Base-by-base conservation (phyloP, 352 stramenopile genomes). In the Peronospora belbahrii region DNA sequence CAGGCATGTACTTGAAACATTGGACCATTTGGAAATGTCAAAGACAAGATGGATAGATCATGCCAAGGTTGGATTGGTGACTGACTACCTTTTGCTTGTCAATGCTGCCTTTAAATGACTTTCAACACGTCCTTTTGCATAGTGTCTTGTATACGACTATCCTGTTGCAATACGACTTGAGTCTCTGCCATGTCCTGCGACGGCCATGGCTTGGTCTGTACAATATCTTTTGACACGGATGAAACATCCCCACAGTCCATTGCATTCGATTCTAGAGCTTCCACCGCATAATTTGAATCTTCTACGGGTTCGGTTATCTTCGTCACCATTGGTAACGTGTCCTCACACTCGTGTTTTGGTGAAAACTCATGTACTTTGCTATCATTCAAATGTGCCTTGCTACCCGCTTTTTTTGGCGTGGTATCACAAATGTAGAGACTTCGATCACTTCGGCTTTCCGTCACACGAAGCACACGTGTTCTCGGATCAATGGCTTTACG, bases 391-490 rank as follows among this genome's bases (percentile, higher is more conserved):
- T 23, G 2, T 4, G 39, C 20, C 18, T 56, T 64, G 10, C 1
- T n/a, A 14, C 20, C 24, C 7, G 20, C 42, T 33, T 53, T 67
- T 18, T 56, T 62, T 0, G 40, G 11, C 0, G 52, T 9, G 0
- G 15, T 42, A 9, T 63, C 47, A 13, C 42, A 52, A 6, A 67
- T 39, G 25, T 43, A 63, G 0, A 67, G 42, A 25, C 7, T 43
- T 1, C 52, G 57, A 23, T 65, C 56, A 9, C 36, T 28, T 7
- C 42, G 37, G 5, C 3, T 28, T 15, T 58, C 42, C 9, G 18
- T 41, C 11, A 42, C 52, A 2, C 57, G 42, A 2, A 62, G 37
- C 23, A 53, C 32, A 9, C 52, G 47, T 1, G 28, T 33, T 6
- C 20, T 27, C 2, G 39, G 52, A 15, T 63, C 46, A 15, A 67